Conservation (phyloP, 441 rosid genomes). For the Pelargonium fulgidum region DNA sequence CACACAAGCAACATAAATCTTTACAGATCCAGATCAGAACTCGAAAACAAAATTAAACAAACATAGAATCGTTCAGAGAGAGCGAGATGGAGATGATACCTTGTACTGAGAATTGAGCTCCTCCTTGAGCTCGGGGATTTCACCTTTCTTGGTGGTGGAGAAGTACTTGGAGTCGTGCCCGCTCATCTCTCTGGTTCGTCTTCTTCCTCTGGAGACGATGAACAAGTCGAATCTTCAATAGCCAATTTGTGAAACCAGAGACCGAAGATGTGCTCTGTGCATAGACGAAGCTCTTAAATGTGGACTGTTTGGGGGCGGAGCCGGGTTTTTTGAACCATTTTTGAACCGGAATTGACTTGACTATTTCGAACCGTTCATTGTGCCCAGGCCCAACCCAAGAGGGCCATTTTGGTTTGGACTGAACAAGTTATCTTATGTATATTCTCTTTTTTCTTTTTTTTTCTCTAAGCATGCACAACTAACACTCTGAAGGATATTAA, state of each 20-base stretch:
- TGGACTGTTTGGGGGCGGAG: too few relatives aligned
- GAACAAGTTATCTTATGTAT: too few relatives aligned
- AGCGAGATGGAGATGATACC: conserved; percentile 29
- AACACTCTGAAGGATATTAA: too few relatives aligned
- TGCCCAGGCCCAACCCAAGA: too few relatives aligned
- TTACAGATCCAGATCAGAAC: conserved; percentile 26
- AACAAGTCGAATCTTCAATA: conserved; percentile 10
- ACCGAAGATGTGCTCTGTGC: not conserved
- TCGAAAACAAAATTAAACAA: conserved; percentile 15
- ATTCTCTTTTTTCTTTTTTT: too few relatives aligned
- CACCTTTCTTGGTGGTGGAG: conserved; percentile 97
- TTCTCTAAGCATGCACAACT: too few relatives aligned
- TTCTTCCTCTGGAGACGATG: conserved; percentile 12
- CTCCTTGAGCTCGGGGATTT: conserved; percentile 93
- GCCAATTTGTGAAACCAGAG: not conserved
- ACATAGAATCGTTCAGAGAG: not conserved
- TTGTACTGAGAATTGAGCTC: conserved; percentile 93
- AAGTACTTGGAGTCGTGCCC: conserved; percentile 96
- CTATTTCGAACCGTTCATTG: too few relatives aligned
- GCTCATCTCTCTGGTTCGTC: conserved; percentile 45
- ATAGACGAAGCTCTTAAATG: not conserved
- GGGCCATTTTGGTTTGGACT: too few relatives aligned
- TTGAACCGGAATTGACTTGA: too few relatives aligned
- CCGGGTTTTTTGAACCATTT: too few relatives aligned
- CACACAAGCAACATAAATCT: not conserved